Percentiles rank a stretch among this genome's conserved stretches.
Evolutionary conservation across 164 flowering plant species (phyloP).

Genomic region (Tetracentron sinense): DNA sequence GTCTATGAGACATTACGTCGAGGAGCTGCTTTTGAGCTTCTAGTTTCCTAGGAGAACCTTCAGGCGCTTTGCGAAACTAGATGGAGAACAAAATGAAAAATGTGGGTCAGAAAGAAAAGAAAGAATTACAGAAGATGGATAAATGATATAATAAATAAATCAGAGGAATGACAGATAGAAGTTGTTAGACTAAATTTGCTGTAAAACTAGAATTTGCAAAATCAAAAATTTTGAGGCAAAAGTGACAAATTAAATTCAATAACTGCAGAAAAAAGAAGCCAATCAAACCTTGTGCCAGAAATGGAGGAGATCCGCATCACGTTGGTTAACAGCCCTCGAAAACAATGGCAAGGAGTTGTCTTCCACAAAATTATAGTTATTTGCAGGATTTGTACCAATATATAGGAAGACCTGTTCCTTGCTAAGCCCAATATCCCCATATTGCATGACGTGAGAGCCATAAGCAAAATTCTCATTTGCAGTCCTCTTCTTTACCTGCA

Average conservation of each 20-base stretch:
- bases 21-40: conserved; percentile 62
- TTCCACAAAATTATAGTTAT: conserved; percentile 45
- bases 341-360: conserved; percentile 45
- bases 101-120: not conserved
- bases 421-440: conserved; percentile 56
- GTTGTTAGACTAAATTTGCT: too few relatives aligned
- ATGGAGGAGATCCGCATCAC: conserved; percentile 84
- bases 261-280: not conserved
- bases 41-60: conserved; percentile 56
- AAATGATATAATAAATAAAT: not conserved
- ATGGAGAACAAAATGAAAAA: not conserved
- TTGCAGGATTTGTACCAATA: conserved; percentile 82
- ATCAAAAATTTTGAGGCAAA: too few relatives aligned
- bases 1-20: conserved; percentile 69
- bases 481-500: conserved; percentile 77
- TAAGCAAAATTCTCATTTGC: conserved; percentile 28
- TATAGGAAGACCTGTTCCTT: conserved; percentile 47
- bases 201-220: too few relatives aligned
- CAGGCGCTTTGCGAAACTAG: conserved; percentile 74
- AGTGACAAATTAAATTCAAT: too few relatives aligned
- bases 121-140: not conserved
- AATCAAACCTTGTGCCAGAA: conserved; percentile 73
- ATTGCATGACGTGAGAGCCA: conserved; percentile 94
- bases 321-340: conserved; percentile 59
- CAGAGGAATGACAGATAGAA: not conserved